Base-by-base conservation (phyloP, 768 basidiomycete species). In the Ephemerocybe angulata region DNA sequence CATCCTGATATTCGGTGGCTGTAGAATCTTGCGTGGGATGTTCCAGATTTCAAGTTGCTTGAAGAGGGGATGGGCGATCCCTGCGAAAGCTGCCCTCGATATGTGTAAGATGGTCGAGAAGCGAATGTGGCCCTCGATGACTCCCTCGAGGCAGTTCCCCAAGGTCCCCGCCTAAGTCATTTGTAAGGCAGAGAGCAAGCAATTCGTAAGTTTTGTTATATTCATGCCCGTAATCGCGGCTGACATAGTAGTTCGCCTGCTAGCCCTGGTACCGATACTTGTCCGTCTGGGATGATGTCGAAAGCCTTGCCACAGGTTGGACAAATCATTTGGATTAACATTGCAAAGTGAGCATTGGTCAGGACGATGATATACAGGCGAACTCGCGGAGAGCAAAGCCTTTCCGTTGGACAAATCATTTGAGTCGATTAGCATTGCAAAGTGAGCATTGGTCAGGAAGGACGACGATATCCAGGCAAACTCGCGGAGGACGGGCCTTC, bases 21-120 rank as follows among this genome's bases (percentile, higher is more conserved):
- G 21, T 31, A 88, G 89, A 63, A 97, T 98, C 63, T 74, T 98
- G 37, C 92, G 94, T 19, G 96, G 95, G 15, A 90, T 98, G 66
- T 98, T 93, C 62, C 96, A 98, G 71, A 98, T 98, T n/a, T n/a
- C n/a, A n/a, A n/a, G n/a, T 53, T 98, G 95, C 67, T 74, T 98
- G 56, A 97, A 96, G 73, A 86, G 94, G 37, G 95, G 95, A n/a
- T 99, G 97, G 97, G 93, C 97, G 1, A 80, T 88, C 0, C 93
- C 95, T 0, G 93, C 96, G 0, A 86, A 92, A 61, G 88, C 91
- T 6, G 93, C 92, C 3, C 79, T 98, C 27, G 89, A 93, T 57
- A 72, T 99, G 54, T 98, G 94, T 76, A 98, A 98, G 74, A 96
- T 96, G 93, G 89, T 92, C 0, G 92, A 93, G 64, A 84, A 86